Base-by-base conservation (phyloP, 371 early-diverging fungal genomes). In the Saksenaea oblongispora region DNA sequence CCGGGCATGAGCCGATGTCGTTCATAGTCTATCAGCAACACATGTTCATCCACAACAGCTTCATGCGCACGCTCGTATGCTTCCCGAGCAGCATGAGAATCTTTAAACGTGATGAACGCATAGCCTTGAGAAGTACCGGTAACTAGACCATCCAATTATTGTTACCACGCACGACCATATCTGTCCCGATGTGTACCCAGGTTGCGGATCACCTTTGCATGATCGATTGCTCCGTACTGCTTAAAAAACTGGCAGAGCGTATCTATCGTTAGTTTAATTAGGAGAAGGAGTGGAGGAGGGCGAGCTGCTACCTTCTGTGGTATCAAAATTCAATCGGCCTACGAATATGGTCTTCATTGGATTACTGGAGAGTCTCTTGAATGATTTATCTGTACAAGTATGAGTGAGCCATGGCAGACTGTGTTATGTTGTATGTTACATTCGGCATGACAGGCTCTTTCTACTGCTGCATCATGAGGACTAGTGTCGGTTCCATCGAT, bases 11-110 rank as follows among this genome's bases (percentile, higher is more conserved):
- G 24, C 9, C 87, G 68, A 34, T 74, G 67, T 18, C 84, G 65
- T 70, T 88, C 88, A 72, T 83, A 87, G 57, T 88, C 88, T 2
- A 86, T 80, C 14, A 88, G 56, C 11, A 88, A 69, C n/a, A 61
- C 59, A 26, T 71, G 79, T 1, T 70, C 73, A 62, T 87, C 77
- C 14, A 88, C 34, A 4, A 56, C 63, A 17, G 69, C 56, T 31
- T 67, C 63, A 54, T 86, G 64, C 3, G 77, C 74, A 31, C 73
- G 31, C 36, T 59, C 62, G 54, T 86, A 87, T 9, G 87, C 87
- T 27, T 72, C 62, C 36, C 67, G 58, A 13, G 85, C 75, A 34
- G 70, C 61, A 27, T 41, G 56, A 26, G 69, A 54, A 13, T 66
- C 64, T 15, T 61, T 53, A 61, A 72, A 86, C 17, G 85, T 82